Evolutionary conservation across 2,329 filamentous ascomycete species (phyloP), one percentile per base, ranked within the genome.

Genomic region (Sclerotinia trifoliorum): DNA sequence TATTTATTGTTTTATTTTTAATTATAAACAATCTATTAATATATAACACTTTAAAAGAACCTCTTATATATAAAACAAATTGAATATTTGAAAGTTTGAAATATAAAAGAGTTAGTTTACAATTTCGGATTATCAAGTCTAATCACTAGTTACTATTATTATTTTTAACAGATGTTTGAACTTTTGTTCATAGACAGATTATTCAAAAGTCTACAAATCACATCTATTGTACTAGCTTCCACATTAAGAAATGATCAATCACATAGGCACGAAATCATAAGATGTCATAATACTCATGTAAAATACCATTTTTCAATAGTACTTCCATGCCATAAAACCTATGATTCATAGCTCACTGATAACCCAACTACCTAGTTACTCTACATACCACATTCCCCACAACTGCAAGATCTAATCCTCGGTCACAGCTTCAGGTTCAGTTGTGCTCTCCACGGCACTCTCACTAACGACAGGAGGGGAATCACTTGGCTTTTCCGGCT

Each of bases 401-500:
- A 62, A 17, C 15, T 10, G 5, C 48, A 15, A 19, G 21, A 63
- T 32, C 29, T 75, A 19, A 68, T 75, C 72, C 56, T 74, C 71
- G 2, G 68, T 70, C 11, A 48, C 48, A 52, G 61, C 44, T 29
- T 71, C 68, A n/a, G 60, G 29, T 26, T 57, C 65, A 17, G 65
- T 26, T 44, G 46, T 66, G 32, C 24, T 66, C 29, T 66, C 65
- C 21, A 21, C 15, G 13, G 6, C 21, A 35, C 29, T 70, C 8
- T 71, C 55, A 21, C 67, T 61, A n/a, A 69, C 35, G 26, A 71
- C 54, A 46, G 71, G 57, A 32, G 70, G 62, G 21, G 70, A 66
- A 62, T 73, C 70, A 58, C 65, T 73, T 46, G 49, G 6, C 35
- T 74, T 72, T 13, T 65, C 57, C 5, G 71, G 70, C 58, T 70